Conservation (phyloP, 176 grass and related monocot species). For the bread wheat (Triticum aestivum) region IWGSC_CS_RefSeq_v2.1 NC_057798.1:97151831-97152330, state of each 20-base stretch:
- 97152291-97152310: neutral
- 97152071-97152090: neutral
- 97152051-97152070: neutral
- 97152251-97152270: neutral
- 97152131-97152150: neutral
- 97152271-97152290: neutral
- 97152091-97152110: neutral
- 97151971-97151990: neutral
- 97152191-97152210: neutral
- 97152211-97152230: neutral
- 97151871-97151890: slow-evolving; percentile 3
- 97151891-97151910: neutral
- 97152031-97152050: neutral
- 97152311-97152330: neutral
- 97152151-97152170: neutral
- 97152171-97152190: neutral
- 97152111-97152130: neutral
- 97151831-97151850: neutral
- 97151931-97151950: neutral
- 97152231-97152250: neutral
- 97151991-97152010: neutral
- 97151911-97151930: neutral
- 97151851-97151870: neutral
- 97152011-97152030: neutral
- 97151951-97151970: neutral